Conservation (phyloP, 2,329 filamentous ascomycete species). For the Teratosphaeria epicoccoides region DNA sequence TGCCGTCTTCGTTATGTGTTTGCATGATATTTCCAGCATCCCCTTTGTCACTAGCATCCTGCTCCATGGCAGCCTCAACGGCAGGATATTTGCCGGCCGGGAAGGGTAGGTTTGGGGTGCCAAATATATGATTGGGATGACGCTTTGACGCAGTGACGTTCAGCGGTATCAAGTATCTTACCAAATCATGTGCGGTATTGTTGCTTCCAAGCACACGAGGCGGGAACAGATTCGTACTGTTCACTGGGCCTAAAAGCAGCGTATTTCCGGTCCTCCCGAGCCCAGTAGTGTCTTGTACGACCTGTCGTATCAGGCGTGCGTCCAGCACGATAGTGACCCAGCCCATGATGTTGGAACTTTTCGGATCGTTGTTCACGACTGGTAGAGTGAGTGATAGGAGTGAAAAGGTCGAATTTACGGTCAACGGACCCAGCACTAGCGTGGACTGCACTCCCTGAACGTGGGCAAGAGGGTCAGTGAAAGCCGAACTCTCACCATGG, state of each 20-base stretch:
- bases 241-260: conserved; percentile 58
- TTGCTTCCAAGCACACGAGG: conserved; percentile 24
- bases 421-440: conserved; percentile 66
- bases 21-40: conserved; percentile 56
- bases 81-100: conserved; percentile 52
- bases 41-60: conserved; percentile 35
- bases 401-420: conserved; percentile 61
- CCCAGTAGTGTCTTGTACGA: conserved; percentile 58
- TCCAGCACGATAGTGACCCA: conserved; percentile 76
- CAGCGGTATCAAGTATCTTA: conserved; percentile 22
- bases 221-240: conserved; percentile 49
- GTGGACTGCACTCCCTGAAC: conserved; percentile 38
- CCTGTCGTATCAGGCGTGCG: conserved; percentile 51
- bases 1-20: conserved; percentile 61
- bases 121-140: conserved; percentile 22
- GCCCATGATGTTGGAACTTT: conserved; percentile 55
- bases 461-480: too few species aligned
- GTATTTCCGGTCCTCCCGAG: conserved; percentile 59
- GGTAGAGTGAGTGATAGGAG: conserved; percentile 73
- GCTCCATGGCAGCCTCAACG: conserved; percentile 49
- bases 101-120: conserved; percentile 43
- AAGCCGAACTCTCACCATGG: too few species aligned
- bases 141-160: conserved; percentile 16
- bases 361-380: conserved; percentile 56
- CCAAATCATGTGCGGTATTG: conserved; percentile 12